Evolutionary conservation across 2,329 filamentous ascomycete genomes (phyloP).

Genomic region (Apiospora hydei): DNA sequence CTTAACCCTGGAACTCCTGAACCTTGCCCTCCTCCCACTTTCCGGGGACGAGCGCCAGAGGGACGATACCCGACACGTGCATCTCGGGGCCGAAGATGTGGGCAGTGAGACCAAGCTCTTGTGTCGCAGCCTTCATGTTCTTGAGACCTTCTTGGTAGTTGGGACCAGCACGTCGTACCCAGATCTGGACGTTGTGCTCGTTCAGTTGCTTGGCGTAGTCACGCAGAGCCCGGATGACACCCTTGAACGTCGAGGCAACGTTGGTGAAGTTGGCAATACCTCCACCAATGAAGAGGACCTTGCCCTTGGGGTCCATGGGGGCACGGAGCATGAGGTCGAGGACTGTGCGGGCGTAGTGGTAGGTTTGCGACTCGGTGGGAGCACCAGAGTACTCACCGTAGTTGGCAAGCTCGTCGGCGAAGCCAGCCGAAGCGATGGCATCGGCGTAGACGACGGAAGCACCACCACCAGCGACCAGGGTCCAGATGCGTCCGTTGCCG

Average conservation of each 20-base stretch:
- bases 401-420: constrained; percentile 96
- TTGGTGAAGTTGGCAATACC: constrained; percentile 99
- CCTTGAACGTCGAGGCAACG: constrained; percentile 99
- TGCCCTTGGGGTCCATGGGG: constrained; percentile 84
- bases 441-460: constrained; percentile 99
- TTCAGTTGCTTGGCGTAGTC: constrained; percentile 85
- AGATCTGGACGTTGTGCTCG: constrained; percentile 98
- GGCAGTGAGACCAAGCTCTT: constrained; percentile 83
- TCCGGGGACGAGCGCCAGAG: constrained; percentile 79
- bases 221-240: constrained; percentile 94
- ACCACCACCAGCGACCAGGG: constrained; percentile 97
- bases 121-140: constrained; percentile 97
- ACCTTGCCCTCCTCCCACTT: constrained; percentile 68
- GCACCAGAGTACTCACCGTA: constrained; percentile 99
- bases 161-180: constrained; percentile 88
- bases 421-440: constrained; percentile 95
- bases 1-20: constrained; percentile 67
- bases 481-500: constrained; percentile 92
- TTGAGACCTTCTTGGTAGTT: constrained; percentile 99
- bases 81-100: constrained; percentile 79
- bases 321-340: constrained; percentile 97
- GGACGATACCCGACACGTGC: constrained; percentile 97
- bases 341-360: constrained; percentile 97
- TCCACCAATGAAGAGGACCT: constrained; percentile 99
- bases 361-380: constrained; percentile 97